Evolutionary conservation across 2,329 filamentous ascomycete genomes (phyloP).

Genomic region (Alternaria ethzedia): DNA sequence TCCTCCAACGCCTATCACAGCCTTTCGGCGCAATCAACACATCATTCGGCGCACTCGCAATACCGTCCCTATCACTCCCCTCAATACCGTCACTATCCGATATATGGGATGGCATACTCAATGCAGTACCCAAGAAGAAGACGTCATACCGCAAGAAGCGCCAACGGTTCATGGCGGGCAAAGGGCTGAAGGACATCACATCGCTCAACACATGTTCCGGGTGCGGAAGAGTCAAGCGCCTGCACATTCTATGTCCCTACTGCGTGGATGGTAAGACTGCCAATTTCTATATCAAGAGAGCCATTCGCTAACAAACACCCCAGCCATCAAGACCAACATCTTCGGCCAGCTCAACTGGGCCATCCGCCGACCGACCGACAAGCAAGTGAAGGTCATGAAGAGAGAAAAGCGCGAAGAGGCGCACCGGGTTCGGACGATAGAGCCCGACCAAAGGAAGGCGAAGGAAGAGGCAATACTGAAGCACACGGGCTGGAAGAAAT

Average conservation of each 20-base stretch:
- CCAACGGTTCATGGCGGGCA: constrained; percentile 92
- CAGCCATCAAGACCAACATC: constrained; percentile 45
- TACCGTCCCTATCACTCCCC: constrained; percentile 59
- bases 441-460: constrained; percentile 32
- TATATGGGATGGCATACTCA: constrained; percentile 91
- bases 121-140: constrained; percentile 98
- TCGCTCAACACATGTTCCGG: constrained; percentile 86
- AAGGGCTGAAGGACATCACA: constrained; percentile 89
- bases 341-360: constrained; percentile 39
- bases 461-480: constrained; percentile 36
- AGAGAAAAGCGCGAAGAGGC: constrained; percentile 27
- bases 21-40: constrained; percentile 66
- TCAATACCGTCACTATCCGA: constrained; percentile 65
- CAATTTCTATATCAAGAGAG: accelerated
- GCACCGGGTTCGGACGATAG: constrained; percentile 18
- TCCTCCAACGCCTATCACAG: constrained; percentile 55
- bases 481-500: constrained; percentile 37
- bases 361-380: constrained; percentile 32
- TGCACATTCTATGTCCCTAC: constrained; percentile 85
- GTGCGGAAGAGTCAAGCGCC: constrained; percentile 85
- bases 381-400: constrained; percentile 38
- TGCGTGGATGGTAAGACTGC: constrained; percentile 78
- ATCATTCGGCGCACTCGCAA: constrained; percentile 55
- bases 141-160: constrained; percentile 96
- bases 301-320: constrained; percentile 11